Evolutionary conservation across 1,284 basidiomycete genomes (phyloP), one percentile per base, ranked within the genome.

Genomic region (Rugosomyces carneus): DNA sequence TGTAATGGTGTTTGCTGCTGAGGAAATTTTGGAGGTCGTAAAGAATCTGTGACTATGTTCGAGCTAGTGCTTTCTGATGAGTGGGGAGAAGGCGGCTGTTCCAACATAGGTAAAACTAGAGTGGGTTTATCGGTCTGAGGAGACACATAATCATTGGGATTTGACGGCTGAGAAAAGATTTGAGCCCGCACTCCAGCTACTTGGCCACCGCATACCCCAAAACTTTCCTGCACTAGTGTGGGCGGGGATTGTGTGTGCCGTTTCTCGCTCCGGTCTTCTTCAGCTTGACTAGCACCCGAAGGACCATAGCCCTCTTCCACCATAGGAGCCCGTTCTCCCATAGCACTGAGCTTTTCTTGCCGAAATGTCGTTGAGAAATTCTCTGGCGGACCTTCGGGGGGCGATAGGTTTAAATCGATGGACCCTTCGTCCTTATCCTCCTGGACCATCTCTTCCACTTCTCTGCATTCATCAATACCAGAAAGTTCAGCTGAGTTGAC

Each of bases 121-220:
- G 59, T 58, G 24, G 70, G 58, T 27, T 69, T 37, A 48, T 60
- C 60, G 32, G 60, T 59, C 19, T 69, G 70, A 1, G 71, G 70
- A n/a, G 71, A 72, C 32, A 72, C 51, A 9, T 70, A 71, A 7
- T 68, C 65, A 15, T 72, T 55, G 56, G 37, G 60, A 11, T 53
- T 53, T 26, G 51, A 41, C 6, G 36, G 24, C 2, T 32, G 21
- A 9, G 45, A 43, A 45, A 27, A 40, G 39, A 45, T 52, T 38
- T 44, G 31, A 43, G 47, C 45, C 27, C 49, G 46, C 36, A 54
- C 53, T 40, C 27, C 2, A 55, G 57, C 55, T 38, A 43, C 46
- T 43, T 60, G 15, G n/a, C 41, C n/a, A 5, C 18, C 23, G 10
- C 5, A 15, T 19, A 7, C 15, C 11, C 10, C 27, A 18, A 8